phyloP scores from a whole-genome alignment of 306 rosid species.

The Hippophae rhamnoides region DNA sequence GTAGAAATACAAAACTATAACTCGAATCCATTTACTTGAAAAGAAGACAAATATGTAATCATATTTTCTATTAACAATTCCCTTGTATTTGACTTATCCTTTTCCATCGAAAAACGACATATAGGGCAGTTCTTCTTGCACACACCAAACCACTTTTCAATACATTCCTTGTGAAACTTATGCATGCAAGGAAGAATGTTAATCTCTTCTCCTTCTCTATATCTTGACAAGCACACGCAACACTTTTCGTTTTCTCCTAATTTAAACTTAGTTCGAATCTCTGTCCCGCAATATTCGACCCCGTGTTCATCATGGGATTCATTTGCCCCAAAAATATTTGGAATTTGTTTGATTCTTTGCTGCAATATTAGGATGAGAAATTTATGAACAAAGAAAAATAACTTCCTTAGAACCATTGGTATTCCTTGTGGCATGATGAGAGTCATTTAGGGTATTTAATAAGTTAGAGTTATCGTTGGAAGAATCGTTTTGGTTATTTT shows the following conservation, averaged over 20 bases:
- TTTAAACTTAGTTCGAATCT: neutral
- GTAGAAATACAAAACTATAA: no score
- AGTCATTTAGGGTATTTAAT: constrained; percentile 25
- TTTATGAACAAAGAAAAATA: constrained; percentile 34
- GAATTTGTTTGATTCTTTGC: constrained; percentile 23
- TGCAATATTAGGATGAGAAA: constrained; percentile 27
- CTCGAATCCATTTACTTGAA: constrained; percentile 65
- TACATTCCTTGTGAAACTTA: constrained; percentile 67
- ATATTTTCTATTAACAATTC: constrained; percentile 67
- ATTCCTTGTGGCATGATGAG: constrained; percentile 7
- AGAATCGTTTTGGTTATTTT: constrained; percentile 20
- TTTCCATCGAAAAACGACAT: constrained; percentile 61
- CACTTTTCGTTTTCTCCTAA: constrained; percentile 15
- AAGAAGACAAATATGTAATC: constrained; percentile 83
- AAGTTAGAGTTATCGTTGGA: constrained; percentile 15
- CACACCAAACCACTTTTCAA: constrained; percentile 65
- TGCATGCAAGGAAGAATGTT: constrained; percentile 70
- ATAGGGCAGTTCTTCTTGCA: constrained; percentile 65
- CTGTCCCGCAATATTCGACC: constrained; percentile 10
- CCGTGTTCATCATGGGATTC: constrained; percentile 3
- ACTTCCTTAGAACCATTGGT: constrained; percentile 41
- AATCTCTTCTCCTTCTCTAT: constrained; percentile 31
- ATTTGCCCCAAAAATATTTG: constrained; percentile 15
- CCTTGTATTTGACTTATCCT: constrained; percentile 24
- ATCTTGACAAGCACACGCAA: constrained; percentile 65